Evolutionary conservation across 2,329 filamentous ascomycete genomes (phyloP).

Genomic region (Aplosporella prunicola): DNA sequence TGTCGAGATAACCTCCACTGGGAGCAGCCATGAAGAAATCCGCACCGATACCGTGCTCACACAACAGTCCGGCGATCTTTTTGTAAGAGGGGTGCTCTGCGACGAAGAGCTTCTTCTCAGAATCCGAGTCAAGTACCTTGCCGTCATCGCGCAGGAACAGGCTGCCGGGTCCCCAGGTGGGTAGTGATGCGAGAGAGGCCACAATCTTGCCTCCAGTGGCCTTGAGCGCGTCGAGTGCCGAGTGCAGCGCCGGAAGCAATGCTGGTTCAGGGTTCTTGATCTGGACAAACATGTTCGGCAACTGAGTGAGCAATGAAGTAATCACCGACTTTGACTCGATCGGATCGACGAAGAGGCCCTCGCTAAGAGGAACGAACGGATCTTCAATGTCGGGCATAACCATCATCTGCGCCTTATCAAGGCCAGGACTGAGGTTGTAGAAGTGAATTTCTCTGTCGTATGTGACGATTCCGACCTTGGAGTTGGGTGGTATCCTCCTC

Average conservation of each 20-base stretch:
- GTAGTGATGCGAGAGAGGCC: constrained; percentile 76
- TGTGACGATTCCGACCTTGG: constrained; percentile 89
- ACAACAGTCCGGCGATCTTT: constrained; percentile 79
- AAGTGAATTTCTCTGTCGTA: constrained; percentile 97
- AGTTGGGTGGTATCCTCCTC: constrained; percentile 59
- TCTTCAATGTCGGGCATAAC: constrained; percentile 98
- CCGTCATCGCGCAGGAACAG: constrained; percentile 81
- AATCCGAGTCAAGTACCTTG: constrained; percentile 75
- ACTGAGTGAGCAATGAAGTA: constrained; percentile 68
- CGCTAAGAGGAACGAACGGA: constrained; percentile 84
- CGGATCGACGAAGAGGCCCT: constrained; percentile 90
- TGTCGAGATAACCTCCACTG: constrained; percentile 81
- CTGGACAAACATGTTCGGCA: constrained; percentile 78
- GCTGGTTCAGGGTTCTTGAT: constrained; percentile 89
- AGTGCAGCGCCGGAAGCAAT: constrained; percentile 72
- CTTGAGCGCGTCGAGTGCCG: constrained; percentile 73
- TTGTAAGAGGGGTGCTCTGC: constrained; percentile 85
- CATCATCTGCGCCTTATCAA: constrained; percentile 92
- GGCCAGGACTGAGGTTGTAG: constrained; percentile 75
- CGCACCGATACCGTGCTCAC: constrained; percentile 72
- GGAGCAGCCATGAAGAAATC: constrained; percentile 94
- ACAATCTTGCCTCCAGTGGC: constrained; percentile 87
- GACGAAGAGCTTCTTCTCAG: constrained; percentile 82
- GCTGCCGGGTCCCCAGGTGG: constrained; percentile 82
- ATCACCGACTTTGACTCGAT: constrained; percentile 83